Conservation (phyloP, 192 early-diverging fungal species). For the Backusella mclennaniae region DNA sequence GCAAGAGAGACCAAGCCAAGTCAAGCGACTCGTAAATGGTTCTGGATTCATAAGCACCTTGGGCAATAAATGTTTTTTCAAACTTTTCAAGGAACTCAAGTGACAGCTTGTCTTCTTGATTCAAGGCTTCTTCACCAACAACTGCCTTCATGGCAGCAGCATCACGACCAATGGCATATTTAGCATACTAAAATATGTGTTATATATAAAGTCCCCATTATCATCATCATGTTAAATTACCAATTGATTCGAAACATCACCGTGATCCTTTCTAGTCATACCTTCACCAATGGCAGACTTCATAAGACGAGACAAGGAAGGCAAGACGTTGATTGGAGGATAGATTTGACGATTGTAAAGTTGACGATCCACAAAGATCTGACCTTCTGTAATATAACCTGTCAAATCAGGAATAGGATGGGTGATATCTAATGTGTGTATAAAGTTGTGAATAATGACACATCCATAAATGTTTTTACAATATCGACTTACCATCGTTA, state of each 20-base stretch:
- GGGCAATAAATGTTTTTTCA: conserved; percentile 95
- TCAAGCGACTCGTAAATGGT: conserved; percentile 97
- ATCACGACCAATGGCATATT: conserved; percentile 98
- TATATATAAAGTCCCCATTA: not conserved
- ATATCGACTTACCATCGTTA: conserved; percentile 77
- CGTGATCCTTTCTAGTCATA: conserved; percentile 96
- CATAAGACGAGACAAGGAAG: conserved; percentile 98
- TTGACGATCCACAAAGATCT: conserved; percentile 99
- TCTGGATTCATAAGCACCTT: conserved; percentile 94
- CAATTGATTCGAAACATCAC: conserved; percentile 98
- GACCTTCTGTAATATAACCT: conserved; percentile 99
- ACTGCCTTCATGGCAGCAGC: conserved; percentile 99
- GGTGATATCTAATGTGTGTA: conserved; percentile 76
- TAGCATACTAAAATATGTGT: conserved; percentile 71
- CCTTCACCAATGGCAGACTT: conserved; percentile 99
- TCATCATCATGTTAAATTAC: conserved; percentile 30
- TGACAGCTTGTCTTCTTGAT: conserved; percentile 96
- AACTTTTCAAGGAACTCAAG: conserved; percentile 99
- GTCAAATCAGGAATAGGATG: conserved; percentile 99
- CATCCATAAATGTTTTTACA: too few relatives aligned
- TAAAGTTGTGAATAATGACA: not conserved
- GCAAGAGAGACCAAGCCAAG: conserved; percentile 95
- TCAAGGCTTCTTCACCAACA: conserved; percentile 98
- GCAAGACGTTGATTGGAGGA: conserved; percentile 99
- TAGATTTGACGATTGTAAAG: conserved; percentile 99